A percentile compares a stretch with the other conserved stretches of the same genome.
These are phyloP conservation scores for Eutrema japonicum DNA, from an alignment of 345 rosid genomes.

Conservation along the genomic window DNA sequence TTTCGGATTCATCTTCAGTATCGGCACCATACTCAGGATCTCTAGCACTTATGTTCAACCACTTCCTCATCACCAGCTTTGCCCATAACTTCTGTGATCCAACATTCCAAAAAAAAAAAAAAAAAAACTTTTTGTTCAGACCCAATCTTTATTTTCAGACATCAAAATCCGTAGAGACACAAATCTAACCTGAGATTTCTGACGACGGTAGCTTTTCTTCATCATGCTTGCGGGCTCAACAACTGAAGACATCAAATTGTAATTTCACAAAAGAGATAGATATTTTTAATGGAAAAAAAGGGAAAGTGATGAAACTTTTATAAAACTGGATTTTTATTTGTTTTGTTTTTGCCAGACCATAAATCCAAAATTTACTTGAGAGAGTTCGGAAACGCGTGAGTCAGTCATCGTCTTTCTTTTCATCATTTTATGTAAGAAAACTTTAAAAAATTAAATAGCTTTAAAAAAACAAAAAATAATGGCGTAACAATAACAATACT, in stretches of 20 bases:
- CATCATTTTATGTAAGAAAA: slow-evolving; percentile 42
- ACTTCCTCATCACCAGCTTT: slow-evolving; percentile 71
- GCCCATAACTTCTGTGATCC: slow-evolving; percentile 62
- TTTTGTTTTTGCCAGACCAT: slow-evolving; percentile 27
- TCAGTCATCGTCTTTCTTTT: slow-evolving; percentile 32
- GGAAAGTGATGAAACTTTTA: slow-evolving; percentile 31
- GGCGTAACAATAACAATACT: slow-evolving; percentile 17
- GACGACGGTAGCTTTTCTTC: slow-evolving; percentile 42
- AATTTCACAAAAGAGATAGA: slow-evolving; percentile 10
- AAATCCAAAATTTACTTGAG: slow-evolving; percentile 32
- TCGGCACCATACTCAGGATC: slow-evolving; percentile 88
- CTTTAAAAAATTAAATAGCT: too few relatives aligned
- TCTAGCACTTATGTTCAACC: slow-evolving; percentile 67
- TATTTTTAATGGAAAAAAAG: not conserved
- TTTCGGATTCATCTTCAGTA: slow-evolving; percentile 54
- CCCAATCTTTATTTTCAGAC: not conserved
- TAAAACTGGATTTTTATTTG: slow-evolving; percentile 5
- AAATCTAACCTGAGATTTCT: slow-evolving; percentile 40
- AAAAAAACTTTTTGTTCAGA: slow-evolving; percentile 7
- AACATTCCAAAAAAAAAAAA: not conserved
- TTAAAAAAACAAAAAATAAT: not conserved
- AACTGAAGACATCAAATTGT: slow-evolving; percentile 36
- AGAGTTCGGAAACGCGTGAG: slow-evolving; percentile 42
- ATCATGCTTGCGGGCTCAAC: slow-evolving; percentile 26
- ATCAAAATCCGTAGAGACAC: not conserved